A percentile compares a stretch with the other conserved stretches of the same genome.
Evolutionary conservation across 768 basidiomycete species (phyloP).

Genomic region (Pleurotus ostreatus): DNA sequence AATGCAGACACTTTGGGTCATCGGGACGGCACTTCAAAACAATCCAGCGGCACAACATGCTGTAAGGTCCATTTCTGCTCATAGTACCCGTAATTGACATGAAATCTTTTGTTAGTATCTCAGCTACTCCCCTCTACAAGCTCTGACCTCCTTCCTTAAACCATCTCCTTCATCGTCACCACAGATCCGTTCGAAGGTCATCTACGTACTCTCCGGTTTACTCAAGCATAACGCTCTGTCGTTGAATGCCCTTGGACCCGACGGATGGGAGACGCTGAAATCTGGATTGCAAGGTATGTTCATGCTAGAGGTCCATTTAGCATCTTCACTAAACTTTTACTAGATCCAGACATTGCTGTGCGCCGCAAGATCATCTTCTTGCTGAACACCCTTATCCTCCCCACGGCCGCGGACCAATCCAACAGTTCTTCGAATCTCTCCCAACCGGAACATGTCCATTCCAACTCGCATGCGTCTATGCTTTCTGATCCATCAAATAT

Average conservation of each 20-base stretch:
- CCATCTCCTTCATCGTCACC: constrained; percentile 45
- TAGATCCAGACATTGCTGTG: constrained; percentile 75
- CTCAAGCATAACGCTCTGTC: constrained; percentile 76
- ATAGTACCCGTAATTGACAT: constrained; percentile 3
- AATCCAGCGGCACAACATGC: constrained; percentile 80
- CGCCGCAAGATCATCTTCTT: constrained; percentile 80
- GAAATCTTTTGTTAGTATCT: constrained; percentile 43
- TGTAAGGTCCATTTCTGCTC: constrained; percentile 34
- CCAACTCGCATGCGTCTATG: constrained; percentile 71
- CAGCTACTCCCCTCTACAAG: constrained; percentile 59
- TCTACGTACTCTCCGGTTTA: constrained; percentile 76
- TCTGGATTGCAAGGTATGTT: constrained; percentile 57
- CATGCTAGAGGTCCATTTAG: neutral
- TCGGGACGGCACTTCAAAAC: constrained; percentile 88
- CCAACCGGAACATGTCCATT: constrained; percentile 41
- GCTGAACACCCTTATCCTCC: constrained; percentile 64
- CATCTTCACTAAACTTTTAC: neutral
- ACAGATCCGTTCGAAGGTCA: constrained; percentile 68
- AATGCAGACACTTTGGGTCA: constrained; percentile 74
- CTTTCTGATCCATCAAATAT: constrained; percentile 50
- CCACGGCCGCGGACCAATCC: constrained; percentile 24
- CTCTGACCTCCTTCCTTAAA: constrained; percentile 57
- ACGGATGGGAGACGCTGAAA: constrained; percentile 65
- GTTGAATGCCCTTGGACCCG: constrained; percentile 45
- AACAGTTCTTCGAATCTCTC: constrained; percentile 15